Evolutionary conservation across 1,139 yeast genomes (phyloP), one percentile per base, ranked within the genome.

Genomic region (Debaryomycetaceae sp.): DNA sequence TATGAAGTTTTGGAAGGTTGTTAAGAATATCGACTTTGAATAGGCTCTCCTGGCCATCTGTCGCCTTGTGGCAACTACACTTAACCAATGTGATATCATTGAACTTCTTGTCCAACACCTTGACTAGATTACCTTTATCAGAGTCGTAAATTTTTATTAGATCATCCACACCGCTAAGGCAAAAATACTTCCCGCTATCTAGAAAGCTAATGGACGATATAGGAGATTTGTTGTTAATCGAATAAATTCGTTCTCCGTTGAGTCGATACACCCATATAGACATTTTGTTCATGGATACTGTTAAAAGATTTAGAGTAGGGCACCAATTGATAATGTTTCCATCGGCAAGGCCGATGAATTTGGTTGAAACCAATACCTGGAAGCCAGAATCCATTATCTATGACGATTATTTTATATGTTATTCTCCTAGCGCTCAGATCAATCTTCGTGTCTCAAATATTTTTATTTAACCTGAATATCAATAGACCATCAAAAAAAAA

Each of bases 161-260:
- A 2, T 70, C 68, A 49, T 78, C 82, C 1, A 61, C 49, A 1
- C 81, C 80, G 1, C 75, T 58, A 13, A 78, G 62, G 24, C 76
- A 78, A 47, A 81, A 68, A 45, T 58, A 66, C 35, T 62, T 60
- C 2, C 79, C 79, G 48, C 64, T 62, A 6, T 62, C 61, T 43
- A 63, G 60, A 62, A 74, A 72, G 24, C 63, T 51, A 6, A 78
- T 61, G 8, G 63, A 57, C 5, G 63, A 58, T 13, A 73, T 72
- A 3, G 57, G 53, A 27, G 75, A 54, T 45, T 65, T 63, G 50
- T 67, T 65, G 56, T 66, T 74, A 40, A 75, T 63, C 36, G 77
- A 67, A 68, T 81, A 81, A 5, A 81, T 79, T 42, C 80, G 57
- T 49, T 78, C 81, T 0, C 85, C 86, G 49, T 76, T 78, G 40